Conservation (phyloP, 2,329 filamentous ascomycete species). For the Colletotrichum simmondsii region DNA sequence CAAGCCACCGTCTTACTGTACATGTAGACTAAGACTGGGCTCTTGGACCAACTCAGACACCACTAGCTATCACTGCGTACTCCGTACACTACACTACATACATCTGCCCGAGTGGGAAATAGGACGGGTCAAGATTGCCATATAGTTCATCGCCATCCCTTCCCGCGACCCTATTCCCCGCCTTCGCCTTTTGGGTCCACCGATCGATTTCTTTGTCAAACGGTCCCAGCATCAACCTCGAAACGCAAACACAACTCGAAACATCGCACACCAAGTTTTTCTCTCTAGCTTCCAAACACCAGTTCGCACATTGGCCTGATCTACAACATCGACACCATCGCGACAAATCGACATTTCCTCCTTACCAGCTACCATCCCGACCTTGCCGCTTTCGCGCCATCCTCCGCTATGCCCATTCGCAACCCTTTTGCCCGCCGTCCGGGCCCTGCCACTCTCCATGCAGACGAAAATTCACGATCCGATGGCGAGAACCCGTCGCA, state of each 20-base stretch:
- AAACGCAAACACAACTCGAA: slow-evolving; percentile 16
- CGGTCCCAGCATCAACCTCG: slow-evolving; percentile 24
- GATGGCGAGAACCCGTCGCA: slow-evolving; percentile 55
- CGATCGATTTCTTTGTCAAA: slow-evolving; percentile 21
- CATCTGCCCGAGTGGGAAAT: slow-evolving; percentile 14
- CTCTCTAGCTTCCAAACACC: not conserved
- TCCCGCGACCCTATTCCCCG: slow-evolving; percentile 23
- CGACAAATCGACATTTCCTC: not conserved
- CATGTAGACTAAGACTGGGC: slow-evolving; percentile 17
- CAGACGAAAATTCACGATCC: slow-evolving; percentile 65
- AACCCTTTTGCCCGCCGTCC: slow-evolving; percentile 76
- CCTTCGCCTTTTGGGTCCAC: slow-evolving; percentile 18
- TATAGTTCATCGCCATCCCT: slow-evolving; percentile 29
- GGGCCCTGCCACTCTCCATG: slow-evolving; percentile 53
- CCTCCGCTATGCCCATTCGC: slow-evolving; percentile 71
- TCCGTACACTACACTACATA: too few relatives aligned
- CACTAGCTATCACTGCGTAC: too few relatives aligned
- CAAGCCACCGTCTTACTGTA: slow-evolving; percentile 32
- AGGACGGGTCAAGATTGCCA: slow-evolving; percentile 21
- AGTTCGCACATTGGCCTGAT: not conserved
- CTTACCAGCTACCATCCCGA: not conserved
- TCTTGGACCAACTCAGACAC: slow-evolving; percentile 3
- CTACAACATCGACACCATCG: not conserved
- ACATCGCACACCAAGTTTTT: slow-evolving; percentile 5
- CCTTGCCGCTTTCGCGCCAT: not conserved